These are phyloP conservation scores for Apiospora saccharicola DNA, from an alignment of 2,329 filamentous ascomycete species.

Conservation along the genomic window DNA sequence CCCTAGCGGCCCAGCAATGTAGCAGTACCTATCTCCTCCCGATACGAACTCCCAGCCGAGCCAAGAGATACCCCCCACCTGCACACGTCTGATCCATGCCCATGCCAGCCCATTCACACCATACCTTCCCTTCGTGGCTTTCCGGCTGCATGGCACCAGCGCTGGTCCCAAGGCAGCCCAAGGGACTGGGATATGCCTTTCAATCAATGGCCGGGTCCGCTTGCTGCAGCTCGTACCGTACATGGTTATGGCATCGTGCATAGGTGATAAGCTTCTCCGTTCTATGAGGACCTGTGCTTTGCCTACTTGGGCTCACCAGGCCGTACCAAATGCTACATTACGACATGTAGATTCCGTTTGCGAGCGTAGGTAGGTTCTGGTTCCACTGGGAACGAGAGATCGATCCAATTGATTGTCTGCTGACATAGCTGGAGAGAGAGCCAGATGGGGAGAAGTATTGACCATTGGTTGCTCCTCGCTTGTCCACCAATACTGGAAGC, in stretches of 20 bases:
- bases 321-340: constrained; percentile 9
- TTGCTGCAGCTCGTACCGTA: constrained; percentile 4
- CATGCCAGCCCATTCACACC: neutral
- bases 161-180: neutral
- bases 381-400: neutral
- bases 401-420: constrained; percentile 11
- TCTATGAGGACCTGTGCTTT: neutral
- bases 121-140: constrained; percentile 20
- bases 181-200: neutral
- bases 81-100: constrained; percentile 14
- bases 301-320: constrained; percentile 12
- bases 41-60: constrained; percentile 16
- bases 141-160: constrained; percentile 15
- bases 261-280: neutral
- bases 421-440: neutral
- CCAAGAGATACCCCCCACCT: constrained; percentile 12
- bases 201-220: neutral
- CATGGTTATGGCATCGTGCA: neutral
- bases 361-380: no score
- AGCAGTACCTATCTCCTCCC: neutral
- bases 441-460: neutral
- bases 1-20: neutral
- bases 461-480: neutral
- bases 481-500: neutral
- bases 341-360: neutral